Conservation (phyloP, 2,329 filamentous ascomycete species). For the Sporothrix mexicana region DNA sequence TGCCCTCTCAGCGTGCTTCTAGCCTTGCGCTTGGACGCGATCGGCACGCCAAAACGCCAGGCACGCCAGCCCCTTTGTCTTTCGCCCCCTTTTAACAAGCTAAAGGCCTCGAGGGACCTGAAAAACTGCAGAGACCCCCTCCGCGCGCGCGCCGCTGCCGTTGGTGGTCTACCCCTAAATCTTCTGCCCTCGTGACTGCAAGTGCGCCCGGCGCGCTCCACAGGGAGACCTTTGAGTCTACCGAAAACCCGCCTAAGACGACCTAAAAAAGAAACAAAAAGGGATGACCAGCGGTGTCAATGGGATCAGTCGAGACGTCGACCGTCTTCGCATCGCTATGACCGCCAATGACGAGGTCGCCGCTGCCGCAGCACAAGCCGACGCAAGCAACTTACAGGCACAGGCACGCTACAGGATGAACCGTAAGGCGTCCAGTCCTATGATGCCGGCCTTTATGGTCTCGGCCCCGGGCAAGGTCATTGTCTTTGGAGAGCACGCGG, state of each 20-base stretch:
- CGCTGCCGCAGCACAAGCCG: slow-evolving; percentile 38
- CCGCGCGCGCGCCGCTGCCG: slow-evolving; percentile 16
- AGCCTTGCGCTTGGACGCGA: slow-evolving; percentile 22
- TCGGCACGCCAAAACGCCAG: neutral
- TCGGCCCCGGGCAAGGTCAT: slow-evolving; percentile 98
- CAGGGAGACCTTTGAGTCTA: neutral
- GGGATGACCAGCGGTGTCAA: slow-evolving; percentile 38
- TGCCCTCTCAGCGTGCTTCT: neutral
- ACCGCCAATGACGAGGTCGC: slow-evolving; percentile 45
- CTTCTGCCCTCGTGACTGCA: slow-evolving; percentile 14
- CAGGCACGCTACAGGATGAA: slow-evolving; percentile 46
- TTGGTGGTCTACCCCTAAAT: slow-evolving; percentile 16
- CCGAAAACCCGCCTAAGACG: neutral
- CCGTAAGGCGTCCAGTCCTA: slow-evolving; percentile 66
- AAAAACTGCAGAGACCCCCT: neutral
- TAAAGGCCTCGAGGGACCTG: too few relatives aligned
- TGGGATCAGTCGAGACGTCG: slow-evolving; percentile 38
- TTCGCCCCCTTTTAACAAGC: neutral
- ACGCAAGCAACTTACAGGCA: slow-evolving; percentile 43
- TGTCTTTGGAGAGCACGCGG: slow-evolving; percentile 95
- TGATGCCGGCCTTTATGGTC: slow-evolving; percentile 94
- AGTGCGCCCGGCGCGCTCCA: slow-evolving; percentile 20
- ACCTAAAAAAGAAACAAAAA: slow-evolving; percentile 21
- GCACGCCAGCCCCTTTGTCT: slow-evolving; percentile 14
- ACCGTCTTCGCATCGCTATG: slow-evolving; percentile 40